Conservation (phyloP, 192 early-diverging fungal genomes). For the Umbelopsis vinacea region DNA sequence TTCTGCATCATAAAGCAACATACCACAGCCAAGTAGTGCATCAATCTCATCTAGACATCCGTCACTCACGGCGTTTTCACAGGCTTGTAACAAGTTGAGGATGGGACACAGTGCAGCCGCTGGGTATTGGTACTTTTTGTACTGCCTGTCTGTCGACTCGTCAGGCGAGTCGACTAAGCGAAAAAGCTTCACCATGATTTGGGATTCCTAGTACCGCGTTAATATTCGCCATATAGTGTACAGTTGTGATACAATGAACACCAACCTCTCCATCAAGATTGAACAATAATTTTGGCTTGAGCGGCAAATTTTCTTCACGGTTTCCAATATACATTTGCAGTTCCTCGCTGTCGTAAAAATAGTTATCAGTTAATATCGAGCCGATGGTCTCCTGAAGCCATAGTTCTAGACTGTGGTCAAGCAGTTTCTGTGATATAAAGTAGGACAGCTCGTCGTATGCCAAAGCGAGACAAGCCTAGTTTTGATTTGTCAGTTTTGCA, state of each 20-base stretch:
- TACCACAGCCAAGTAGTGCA: constrained; percentile 70
- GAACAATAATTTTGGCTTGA: constrained; percentile 47
- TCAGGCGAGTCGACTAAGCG: constrained; percentile 43
- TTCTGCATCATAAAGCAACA: constrained; percentile 47
- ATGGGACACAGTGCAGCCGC: constrained; percentile 66
- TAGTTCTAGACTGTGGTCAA: constrained; percentile 59
- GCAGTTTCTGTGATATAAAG: constrained; percentile 53
- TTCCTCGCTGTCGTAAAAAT: constrained; percentile 48
- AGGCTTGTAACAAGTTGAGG: constrained; percentile 73
- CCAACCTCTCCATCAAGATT: constrained; percentile 52
- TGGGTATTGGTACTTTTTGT: constrained; percentile 30
- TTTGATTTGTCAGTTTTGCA: background rate
- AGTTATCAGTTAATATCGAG: constrained; percentile 60
- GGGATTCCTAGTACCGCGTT: constrained; percentile 32
- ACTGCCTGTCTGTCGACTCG: constrained; percentile 12
- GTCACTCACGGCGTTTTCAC: constrained; percentile 60
- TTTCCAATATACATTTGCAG: constrained; percentile 11
- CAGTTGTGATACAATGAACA: background rate
- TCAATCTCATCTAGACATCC: constrained; percentile 66
- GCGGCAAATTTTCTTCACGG: constrained; percentile 24
- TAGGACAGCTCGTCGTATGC: constrained; percentile 75
- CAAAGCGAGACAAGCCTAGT: constrained; percentile 69
- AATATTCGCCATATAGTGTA: background rate
- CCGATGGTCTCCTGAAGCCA: constrained; percentile 76
- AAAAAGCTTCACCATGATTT: constrained; percentile 40